Evolutionary conservation across 140 eudicot genomes (phyloP).

Genomic region (Anethum foeniculum): DNA sequence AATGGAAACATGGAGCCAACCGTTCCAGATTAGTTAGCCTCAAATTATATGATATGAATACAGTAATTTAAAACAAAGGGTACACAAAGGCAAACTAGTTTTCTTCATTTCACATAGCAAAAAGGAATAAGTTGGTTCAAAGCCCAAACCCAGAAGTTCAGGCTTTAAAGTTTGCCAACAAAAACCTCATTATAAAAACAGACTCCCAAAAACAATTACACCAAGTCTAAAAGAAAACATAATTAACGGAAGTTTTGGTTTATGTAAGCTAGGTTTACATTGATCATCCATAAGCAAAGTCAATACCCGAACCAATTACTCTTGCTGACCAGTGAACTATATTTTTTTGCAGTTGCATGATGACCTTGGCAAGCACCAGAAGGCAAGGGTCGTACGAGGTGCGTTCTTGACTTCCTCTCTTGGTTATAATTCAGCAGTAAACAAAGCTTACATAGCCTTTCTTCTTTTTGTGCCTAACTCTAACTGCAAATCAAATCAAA

Average conservation of each 20-base stretch:
- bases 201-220: not conserved
- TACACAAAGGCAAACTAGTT: conserved; percentile 2
- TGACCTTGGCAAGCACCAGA: conserved; percentile 26
- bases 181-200: conserved; percentile 7
- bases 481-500: conserved; percentile 24
- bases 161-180: conserved; percentile 15
- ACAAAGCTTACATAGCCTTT: conserved; percentile 25
- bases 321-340: conserved; percentile 28
- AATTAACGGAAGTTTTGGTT: conserved; percentile 7
- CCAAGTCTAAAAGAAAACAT: conserved; percentile 11
- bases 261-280: conserved; percentile 34
- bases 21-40: not conserved
- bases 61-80: not conserved
- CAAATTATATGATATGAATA: not conserved
- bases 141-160: not conserved
- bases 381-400: conserved; percentile 48
- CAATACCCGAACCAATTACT: conserved; percentile 96
- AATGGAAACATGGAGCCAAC: not conserved
- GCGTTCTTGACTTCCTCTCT: conserved; percentile 94
- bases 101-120: not conserved
- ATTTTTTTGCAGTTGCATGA: conserved; percentile 12
- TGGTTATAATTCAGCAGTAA: conserved; percentile 14
- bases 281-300: conserved; percentile 41
- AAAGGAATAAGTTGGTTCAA: not conserved
- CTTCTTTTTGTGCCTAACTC: conserved; percentile 13